Base-by-base conservation (phyloP, 2,329 filamentous ascomycete species). In the Beauveria sp. region DNA sequence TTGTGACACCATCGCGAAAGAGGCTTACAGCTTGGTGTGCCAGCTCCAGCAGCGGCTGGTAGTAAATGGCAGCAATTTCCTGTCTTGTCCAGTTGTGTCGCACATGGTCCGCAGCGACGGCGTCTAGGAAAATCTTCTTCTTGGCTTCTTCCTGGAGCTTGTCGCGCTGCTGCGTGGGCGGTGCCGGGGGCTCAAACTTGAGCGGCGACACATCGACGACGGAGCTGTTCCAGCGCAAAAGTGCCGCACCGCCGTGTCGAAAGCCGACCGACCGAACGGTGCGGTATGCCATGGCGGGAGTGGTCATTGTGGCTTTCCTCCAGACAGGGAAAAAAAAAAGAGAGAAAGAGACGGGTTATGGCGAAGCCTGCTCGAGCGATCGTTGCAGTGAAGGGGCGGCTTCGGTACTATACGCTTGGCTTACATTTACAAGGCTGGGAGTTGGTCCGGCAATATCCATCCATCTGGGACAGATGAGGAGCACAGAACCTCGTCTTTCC, bases 51-150 rank as follows among this genome's bases (percentile, higher is more conserved):
- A 96, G 78, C 18, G 91, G 90, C 56, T 87, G 88, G 70, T 93
- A 84, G 76, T 95, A 96, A 67, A 96, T 88, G 65, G 89, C 84
- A 10, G 87, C 78, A 64, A 96, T 91, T 75, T 96, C 89, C 65
- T 93, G 86, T 66, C 83, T 85, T 6, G 90, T 90, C 92, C 91
- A 96, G 73, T 87, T 83, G 69, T 86, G 87, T 55, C 90, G 81
- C 14, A 89, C 83, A 6, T 71, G 75, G 1, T 75, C 81, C 24
- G 87, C 86, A 50, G 81, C 78, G 24, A 89, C 78, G 9, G 89
- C 88, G 66, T 76, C 72, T 7, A 69, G 73, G 42, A 82, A 65
- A 24, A 79, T 73, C 57, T 71, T 61, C 30, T 63, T 65, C 38
- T 59, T 62, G 55, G 56, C 57, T 14, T 59, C 61, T 7, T 58